Conservation (phyloP, 225 moss, liverwort and hornwort genomes). For the Pseudisothecium myosuroides region DNA sequence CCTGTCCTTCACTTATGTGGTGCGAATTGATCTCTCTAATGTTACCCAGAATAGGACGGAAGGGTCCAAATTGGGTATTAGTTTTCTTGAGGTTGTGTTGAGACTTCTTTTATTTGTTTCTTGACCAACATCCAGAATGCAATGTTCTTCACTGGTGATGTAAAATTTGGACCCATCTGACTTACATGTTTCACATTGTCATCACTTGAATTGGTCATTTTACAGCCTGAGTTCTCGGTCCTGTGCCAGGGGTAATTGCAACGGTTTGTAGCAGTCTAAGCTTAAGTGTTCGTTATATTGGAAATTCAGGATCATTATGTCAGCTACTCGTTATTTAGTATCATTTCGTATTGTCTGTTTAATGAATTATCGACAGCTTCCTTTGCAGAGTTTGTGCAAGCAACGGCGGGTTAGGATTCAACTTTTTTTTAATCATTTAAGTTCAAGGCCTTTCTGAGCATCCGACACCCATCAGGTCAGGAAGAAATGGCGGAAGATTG, state of each 20-base stretch:
- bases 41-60: not conserved
- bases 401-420: not conserved
- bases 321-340: not conserved
- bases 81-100: not conserved
- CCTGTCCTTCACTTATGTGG: not conserved
- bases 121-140: not conserved
- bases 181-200: not conserved
- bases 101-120: not conserved
- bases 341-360: not conserved
- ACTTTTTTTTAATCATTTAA: not conserved
- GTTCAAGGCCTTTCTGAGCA: not conserved
- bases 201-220: not conserved
- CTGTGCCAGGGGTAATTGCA: not conserved
- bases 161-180: not conserved
- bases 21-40: not conserved
- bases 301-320: not conserved
- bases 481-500: not conserved
- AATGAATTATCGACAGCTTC: not conserved
- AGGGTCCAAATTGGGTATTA: not conserved
- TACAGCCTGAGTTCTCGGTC: not conserved
- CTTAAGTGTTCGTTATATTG: not conserved
- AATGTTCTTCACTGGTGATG: not conserved
- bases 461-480: not conserved
- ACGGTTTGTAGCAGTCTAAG: not conserved
- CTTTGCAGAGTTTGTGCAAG: not conserved